Evolutionary conservation across 2,329 filamentous ascomycete genomes (phyloP), one percentile per base, ranked within the genome.

Genomic region (Corniculantispora saksenae): DNA sequence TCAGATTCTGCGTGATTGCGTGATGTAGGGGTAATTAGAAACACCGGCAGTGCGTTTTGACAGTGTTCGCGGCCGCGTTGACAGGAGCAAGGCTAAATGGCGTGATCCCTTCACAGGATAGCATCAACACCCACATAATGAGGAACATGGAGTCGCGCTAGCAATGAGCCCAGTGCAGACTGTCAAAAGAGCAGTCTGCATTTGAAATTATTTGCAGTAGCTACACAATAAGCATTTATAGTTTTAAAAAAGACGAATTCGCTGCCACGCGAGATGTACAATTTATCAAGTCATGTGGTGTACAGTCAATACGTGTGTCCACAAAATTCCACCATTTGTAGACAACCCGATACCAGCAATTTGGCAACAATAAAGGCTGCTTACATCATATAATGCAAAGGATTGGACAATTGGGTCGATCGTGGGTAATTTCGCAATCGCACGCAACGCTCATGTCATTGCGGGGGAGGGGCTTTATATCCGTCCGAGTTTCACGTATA

Each of bases 31-130:
- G 25, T 48, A n/a, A 27, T 15, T 21, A 13, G 10, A 19, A 56
- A n/a, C 53, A 51, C 51, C 43, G 21, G 40, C 50, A 51, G 53
- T 63, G 61, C 56, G 51, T 50, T 63, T 43, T 23, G 12, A 17
- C 21, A 12, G n/a, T 19, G 29, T 12, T 19, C 50, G 21, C 13
- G 10, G 10, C 25, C 15, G 29, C 21, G 6, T 35, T 43, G 6
- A 12, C 25, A 40, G 13, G 3, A 5, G 29, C 7, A 19, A 32
- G 63, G 48, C 56, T 60, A 40, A n/a, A 64, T 64, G 54, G 38
- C 63, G 63, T 64, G 63, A 64, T 64, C 54, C 55, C 48, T 38
- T 58, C 63, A 9, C 3, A 8, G 56, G 56, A 64, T 64, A 64
- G 27, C 63, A 64, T 64, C 63, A 64, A 64, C 48, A 58, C 47